Conservation (phyloP, 495 filamentous ascomycete species). For the Hypomontagnella monticulosa region DNA sequence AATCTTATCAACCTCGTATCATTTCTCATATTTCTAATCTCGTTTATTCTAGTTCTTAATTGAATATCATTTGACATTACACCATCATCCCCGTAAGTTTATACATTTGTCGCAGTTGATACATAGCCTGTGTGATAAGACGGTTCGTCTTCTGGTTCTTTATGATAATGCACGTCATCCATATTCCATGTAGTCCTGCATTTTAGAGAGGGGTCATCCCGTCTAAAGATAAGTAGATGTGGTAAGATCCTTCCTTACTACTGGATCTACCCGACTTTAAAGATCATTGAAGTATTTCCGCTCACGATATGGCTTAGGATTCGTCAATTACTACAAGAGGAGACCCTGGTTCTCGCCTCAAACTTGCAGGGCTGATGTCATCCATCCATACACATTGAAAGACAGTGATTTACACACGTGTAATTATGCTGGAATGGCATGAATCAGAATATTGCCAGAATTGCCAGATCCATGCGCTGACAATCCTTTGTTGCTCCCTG, state of each 20-base stretch:
- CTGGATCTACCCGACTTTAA: background rate
- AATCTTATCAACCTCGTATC: slow-evolving; percentile 29
- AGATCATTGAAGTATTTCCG: background rate
- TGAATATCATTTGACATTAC: no score
- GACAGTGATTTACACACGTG: slow-evolving; percentile 9
- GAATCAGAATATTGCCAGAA: slow-evolving; percentile 16
- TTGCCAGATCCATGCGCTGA: slow-evolving; percentile 13
- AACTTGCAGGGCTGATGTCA: slow-evolving; percentile 26
- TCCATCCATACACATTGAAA: slow-evolving; percentile 7
- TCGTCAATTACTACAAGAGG: slow-evolving; percentile 1
- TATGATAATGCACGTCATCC: slow-evolving; percentile 38
- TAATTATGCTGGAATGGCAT: slow-evolving; percentile 8
- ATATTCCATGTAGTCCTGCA: slow-evolving; percentile 7
- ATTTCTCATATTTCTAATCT: slow-evolving; percentile 30
- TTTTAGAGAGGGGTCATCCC: background rate
- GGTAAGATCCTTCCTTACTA: background rate
- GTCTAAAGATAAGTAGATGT: slow-evolving; percentile 5
- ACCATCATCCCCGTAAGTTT: no score
- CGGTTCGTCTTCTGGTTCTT: background rate
- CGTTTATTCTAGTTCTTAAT: slow-evolving; percentile 19
- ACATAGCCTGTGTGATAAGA: slow-evolving; percentile 19
- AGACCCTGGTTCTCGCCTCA: slow-evolving; percentile 9
- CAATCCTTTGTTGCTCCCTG: slow-evolving; percentile 19
- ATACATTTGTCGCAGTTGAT: slow-evolving; percentile 5
- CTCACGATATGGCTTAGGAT: slow-evolving; percentile 1